Base-by-base conservation (phyloP, 2,329 filamentous ascomycete genomes). In the Orbilia ellipsospora region DNA sequence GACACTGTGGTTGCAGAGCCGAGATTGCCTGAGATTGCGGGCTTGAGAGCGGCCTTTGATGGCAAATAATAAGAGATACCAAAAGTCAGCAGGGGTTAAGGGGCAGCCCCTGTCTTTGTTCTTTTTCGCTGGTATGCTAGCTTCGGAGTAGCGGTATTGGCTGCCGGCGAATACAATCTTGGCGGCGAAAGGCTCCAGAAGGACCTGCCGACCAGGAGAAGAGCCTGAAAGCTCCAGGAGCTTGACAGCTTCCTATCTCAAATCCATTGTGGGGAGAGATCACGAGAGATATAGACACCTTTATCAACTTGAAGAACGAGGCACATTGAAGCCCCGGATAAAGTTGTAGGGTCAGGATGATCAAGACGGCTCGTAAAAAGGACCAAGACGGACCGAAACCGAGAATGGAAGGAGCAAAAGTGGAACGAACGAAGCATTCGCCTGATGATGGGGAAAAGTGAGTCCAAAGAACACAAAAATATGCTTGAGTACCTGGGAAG, bases 61-160 rank as follows among this genome's bases (percentile, higher is more conserved):
- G 67, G 60, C 60, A 72, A 72, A 72, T 56, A 62, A 62, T 54
- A 36, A 50, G 57, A 36, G 52, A 64, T 64, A 36, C 60, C 67
- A 20, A 51, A 64, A 72, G 15, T 51, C 56, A 36, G 67, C 60
- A 64, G 50, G 52, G 67, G 44, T 45, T 52, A 60, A 50, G 59
- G 48, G 52, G 52, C 42, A 48, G 67, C 54, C 59, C 67, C 60
- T 65, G 60, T 64, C 48, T 57, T 57, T 51, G 57, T 44, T 36
- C 51, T 48, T 28, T 69, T 15, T 42, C 62, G 51, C 51, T 28
- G 26, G 66, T 56, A 54, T 23, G 48, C 57, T 51, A 45, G 28
- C 13, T 74, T 54, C 70, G 70, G 70, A 68, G 63, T 48, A 67
- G 70, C 70, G 70, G 70, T 74, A 28, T 68, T 72, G 52, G 70